Percentiles rank a stretch among this genome's conserved stretches.
Conservation (phyloP, 2,329 filamentous ascomycete genomes). For the Nigrospora sphaerica region DNA sequence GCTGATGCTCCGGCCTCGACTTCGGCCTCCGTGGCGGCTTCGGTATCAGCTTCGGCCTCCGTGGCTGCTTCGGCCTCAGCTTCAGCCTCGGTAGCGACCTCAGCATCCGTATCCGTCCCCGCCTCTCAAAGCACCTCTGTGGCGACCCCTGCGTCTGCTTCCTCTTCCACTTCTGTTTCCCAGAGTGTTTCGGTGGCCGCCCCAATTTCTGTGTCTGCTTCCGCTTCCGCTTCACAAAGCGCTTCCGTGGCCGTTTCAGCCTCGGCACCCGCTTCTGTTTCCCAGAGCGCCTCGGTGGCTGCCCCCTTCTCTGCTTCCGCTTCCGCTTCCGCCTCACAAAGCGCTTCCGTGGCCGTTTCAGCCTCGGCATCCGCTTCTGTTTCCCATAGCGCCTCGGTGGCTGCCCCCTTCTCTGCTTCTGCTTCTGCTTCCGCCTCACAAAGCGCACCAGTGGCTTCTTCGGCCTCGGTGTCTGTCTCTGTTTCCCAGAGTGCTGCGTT, state of each 20-base stretch:
- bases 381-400: no score
- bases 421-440: no score
- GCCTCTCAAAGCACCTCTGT: not conserved
- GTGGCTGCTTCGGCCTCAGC: not conserved
- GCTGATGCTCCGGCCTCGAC: not conserved
- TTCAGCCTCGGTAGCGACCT: not conserved
- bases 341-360: no score
- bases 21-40: not conserved
- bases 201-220: not conserved
- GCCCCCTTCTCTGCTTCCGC: no score
- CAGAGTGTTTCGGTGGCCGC: not conserved
- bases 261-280: not conserved
- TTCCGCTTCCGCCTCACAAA: no score
- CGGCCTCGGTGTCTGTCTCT: no score
- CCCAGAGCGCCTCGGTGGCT: not conserved
- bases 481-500: no score
- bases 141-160: not conserved
- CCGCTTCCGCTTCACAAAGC: not conserved
- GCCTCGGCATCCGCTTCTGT: no score
- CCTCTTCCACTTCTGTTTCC: not conserved
- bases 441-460: no score
- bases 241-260: not conserved
- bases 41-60: not conserved
- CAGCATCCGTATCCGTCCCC: not conserved
- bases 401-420: no score